Percentiles rank a stretch among this genome's conserved stretches.
Conservation (phyloP, 108 stramenopile species). For the Cyclotella sp. region DNA sequence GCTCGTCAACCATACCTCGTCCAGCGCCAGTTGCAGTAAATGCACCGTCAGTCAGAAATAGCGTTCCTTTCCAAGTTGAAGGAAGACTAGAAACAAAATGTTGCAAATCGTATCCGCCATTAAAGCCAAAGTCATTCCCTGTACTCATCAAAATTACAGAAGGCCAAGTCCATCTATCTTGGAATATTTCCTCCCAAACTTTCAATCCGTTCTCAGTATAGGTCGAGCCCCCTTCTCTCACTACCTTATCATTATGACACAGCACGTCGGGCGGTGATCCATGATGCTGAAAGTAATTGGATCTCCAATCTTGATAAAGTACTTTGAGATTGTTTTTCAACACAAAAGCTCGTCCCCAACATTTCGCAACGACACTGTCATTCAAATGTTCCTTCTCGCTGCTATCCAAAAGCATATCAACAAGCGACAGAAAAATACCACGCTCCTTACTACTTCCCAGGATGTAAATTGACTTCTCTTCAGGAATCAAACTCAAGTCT, state of each 20-base stretch:
- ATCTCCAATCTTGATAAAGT: conserved; percentile 45
- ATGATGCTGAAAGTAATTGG: conserved; percentile 11
- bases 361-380: conserved; percentile 27
- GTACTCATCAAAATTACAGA: conserved; percentile 22
- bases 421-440: conserved; percentile 39
- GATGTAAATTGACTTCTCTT: conserved; percentile 42
- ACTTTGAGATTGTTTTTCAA: conserved; percentile 31
- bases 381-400: conserved; percentile 24
- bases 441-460: conserved; percentile 46
- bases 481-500: conserved; percentile 20
- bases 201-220: conserved; percentile 29
- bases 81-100: conserved; percentile 4
- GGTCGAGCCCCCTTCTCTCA: conserved; percentile 5
- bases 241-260: conserved; percentile 46
- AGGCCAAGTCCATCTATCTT: conserved; percentile 28
- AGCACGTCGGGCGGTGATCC: conserved; percentile 3
- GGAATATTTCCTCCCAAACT: conserved; percentile 45
- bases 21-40: conserved; percentile 21
- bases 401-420: conserved; percentile 33
- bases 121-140: conserved; percentile 2
- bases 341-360: conserved; percentile 39
- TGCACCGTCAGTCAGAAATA: conserved; percentile 16
- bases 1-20: not conserved
- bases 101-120: conserved; percentile 10
- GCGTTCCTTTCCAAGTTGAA: conserved; percentile 29